Evolutionary conservation across 208 protist genomes (phyloP).

Genomic region (Trypanosoma caninum): DNA sequence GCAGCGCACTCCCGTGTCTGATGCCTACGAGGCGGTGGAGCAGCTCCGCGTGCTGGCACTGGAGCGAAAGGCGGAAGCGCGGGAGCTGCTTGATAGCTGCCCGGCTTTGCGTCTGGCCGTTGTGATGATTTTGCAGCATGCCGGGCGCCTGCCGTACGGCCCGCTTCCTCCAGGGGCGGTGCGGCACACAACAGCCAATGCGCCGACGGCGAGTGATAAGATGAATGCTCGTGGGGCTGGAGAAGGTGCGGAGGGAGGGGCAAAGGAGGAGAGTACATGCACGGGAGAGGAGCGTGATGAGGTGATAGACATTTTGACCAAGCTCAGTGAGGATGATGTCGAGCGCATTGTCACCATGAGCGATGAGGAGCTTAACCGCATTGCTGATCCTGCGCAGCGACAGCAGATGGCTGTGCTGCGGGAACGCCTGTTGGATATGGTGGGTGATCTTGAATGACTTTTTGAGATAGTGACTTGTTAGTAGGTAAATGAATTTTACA

Average conservation of each 20-base stretch:
- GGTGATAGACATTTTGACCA: constrained; percentile 66
- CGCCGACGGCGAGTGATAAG: no score
- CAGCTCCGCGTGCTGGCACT: constrained; percentile 83
- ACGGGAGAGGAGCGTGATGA: constrained; percentile 57
- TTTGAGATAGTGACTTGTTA: no score
- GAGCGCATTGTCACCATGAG: constrained; percentile 68
- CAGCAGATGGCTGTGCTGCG: constrained; percentile 67
- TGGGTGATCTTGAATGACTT: constrained; percentile 39
- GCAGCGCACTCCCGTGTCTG: constrained; percentile 43
- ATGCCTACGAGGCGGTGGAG: constrained; percentile 87
- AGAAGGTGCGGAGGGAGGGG: constrained; percentile 1
- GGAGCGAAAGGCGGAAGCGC: constrained; percentile 60
- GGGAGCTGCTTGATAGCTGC: constrained; percentile 54
- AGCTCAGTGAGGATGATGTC: constrained; percentile 78
- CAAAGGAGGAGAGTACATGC: constrained; percentile 15
- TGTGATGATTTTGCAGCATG: constrained; percentile 83
- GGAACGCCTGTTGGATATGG: constrained; percentile 63
- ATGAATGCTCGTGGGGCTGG: constrained; percentile 1
- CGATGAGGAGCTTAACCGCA: constrained; percentile 51
- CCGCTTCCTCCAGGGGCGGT: constrained; percentile 56
- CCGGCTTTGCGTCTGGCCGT: constrained; percentile 69
- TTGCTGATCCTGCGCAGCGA: constrained; percentile 54
- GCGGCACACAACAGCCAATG: constrained; percentile 25
- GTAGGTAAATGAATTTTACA: not conserved
- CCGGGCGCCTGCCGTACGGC: constrained; percentile 43